These are phyloP conservation scores for Ramalina peruviana DNA, from an alignment of 495 filamentous ascomycete species.

Conservation along the genomic window DNA sequence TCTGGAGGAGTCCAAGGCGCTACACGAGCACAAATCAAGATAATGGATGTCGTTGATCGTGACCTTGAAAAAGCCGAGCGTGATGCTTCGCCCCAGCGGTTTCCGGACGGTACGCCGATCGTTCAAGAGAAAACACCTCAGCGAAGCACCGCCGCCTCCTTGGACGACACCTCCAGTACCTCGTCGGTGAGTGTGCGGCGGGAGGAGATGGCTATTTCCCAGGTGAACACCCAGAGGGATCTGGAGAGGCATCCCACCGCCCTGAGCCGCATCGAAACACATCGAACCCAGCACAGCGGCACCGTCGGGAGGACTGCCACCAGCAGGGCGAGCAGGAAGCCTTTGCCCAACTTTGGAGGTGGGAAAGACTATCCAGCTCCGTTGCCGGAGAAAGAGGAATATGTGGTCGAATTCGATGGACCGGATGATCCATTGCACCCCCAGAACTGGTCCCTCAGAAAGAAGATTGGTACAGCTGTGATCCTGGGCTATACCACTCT, in stretches of 20 bases:
- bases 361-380: conserved; percentile 67
- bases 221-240: conserved; percentile 48
- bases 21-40: not conserved
- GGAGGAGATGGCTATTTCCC: conserved; percentile 31
- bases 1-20: not conserved
- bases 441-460: conserved; percentile 66
- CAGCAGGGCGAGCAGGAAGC: conserved; percentile 37
- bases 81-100: conserved; percentile 16
- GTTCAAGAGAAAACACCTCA: not conserved
- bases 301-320: conserved; percentile 53
- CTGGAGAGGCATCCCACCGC: conserved; percentile 64
- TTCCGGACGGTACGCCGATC: not conserved
- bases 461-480: conserved; percentile 47
- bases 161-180: conserved; percentile 14
- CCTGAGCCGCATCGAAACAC: conserved; percentile 62
- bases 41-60: conserved; percentile 24
- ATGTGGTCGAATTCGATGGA: conserved; percentile 79
- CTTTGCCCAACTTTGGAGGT: conserved; percentile 47
- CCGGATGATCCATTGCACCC: conserved; percentile 68
- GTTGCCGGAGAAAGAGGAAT: conserved; percentile 60
- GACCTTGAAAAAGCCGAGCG: conserved; percentile 27
- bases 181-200: conserved; percentile 12
- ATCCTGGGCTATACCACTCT: conserved; percentile 72
- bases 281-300: conserved; percentile 55
- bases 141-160: conserved; percentile 12